A percentile compares a stretch with the other conserved stretches of the same genome.
Evolutionary conservation across 2,329 filamentous ascomycete species (phyloP).

Genomic region (Pseudogymnoascus sp.): DNA sequence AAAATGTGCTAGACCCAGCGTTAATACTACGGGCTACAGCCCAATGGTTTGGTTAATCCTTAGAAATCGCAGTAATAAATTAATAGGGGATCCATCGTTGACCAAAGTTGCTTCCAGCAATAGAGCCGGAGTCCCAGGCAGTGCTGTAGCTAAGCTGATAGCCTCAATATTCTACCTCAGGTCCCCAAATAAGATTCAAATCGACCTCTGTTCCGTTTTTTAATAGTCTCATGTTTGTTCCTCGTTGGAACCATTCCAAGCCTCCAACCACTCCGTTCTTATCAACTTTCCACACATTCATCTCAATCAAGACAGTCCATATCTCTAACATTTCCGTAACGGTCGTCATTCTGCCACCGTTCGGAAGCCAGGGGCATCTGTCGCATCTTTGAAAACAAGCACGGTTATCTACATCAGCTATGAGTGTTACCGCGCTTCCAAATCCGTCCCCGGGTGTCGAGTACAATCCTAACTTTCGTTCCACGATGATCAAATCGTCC

Average conservation of each 20-base stretch:
- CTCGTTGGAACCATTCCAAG: neutral
- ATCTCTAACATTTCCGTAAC: neutral
- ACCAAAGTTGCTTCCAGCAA: slow-evolving; percentile 37
- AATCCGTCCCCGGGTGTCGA: neutral
- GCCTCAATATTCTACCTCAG: slow-evolving; percentile 49
- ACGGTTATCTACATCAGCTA: neutral
- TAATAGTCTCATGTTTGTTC: neutral
- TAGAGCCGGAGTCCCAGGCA: slow-evolving; percentile 45
- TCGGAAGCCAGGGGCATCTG: neutral
- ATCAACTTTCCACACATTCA: neutral
- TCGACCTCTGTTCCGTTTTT: neutral
- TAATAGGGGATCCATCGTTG: slow-evolving; percentile 45
- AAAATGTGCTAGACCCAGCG: slow-evolving; percentile 43
- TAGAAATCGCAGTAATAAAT: slow-evolving; percentile 49
- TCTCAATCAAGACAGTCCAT: neutral
- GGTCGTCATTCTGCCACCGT: neutral
- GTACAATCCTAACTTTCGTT: neutral
- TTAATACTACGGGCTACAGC: slow-evolving; percentile 51
- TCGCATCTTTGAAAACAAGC: neutral
- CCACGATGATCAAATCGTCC: neutral
- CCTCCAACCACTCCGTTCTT: neutral
- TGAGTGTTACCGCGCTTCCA: neutral
- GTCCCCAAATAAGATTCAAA: neutral
- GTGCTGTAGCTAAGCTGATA: slow-evolving; percentile 52
- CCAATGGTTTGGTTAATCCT: slow-evolving; percentile 49